Conservation (phyloP, 2,329 filamentous ascomycete species). For the Calonectria naviculata region DNA sequence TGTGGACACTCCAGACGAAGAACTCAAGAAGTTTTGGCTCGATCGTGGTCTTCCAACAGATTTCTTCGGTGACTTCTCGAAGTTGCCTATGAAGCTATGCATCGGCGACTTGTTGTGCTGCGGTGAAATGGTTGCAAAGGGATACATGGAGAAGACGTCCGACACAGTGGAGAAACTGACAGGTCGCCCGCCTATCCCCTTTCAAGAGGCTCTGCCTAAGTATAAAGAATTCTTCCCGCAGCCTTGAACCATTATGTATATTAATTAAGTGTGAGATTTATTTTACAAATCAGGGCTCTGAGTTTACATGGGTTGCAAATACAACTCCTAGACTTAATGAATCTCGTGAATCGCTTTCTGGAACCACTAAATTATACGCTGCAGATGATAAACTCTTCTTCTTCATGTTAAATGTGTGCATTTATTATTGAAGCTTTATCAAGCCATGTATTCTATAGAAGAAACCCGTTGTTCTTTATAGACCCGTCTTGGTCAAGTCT, state of each 20-base stretch:
- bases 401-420: not conserved
- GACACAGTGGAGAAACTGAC: conserved; percentile 40
- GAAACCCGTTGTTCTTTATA: not conserved
- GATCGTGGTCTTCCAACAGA: conserved; percentile 33
- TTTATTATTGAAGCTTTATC: too few species aligned
- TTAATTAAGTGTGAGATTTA: not conserved
- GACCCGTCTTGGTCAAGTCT: not conserved
- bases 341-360: not conserved
- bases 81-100: conserved; percentile 39
- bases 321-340: not conserved
- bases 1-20: conserved; percentile 35
- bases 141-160: conserved; percentile 30
- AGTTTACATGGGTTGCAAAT: too few species aligned
- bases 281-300: not conserved
- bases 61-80: conserved; percentile 37
- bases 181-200: conserved; percentile 28
- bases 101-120: conserved; percentile 37
- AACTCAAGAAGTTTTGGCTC: conserved; percentile 36
- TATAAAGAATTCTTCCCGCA: conserved; percentile 35
- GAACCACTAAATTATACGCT: too few species aligned
- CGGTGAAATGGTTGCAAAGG: conserved; percentile 36
- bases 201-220: conserved; percentile 32
- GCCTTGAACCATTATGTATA: not conserved
- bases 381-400: too few species aligned
- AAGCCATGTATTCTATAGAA: too few species aligned